phyloP scores from a whole-genome alignment of 495 filamentous ascomycete species.

The Podospora appendiculata region DNA sequence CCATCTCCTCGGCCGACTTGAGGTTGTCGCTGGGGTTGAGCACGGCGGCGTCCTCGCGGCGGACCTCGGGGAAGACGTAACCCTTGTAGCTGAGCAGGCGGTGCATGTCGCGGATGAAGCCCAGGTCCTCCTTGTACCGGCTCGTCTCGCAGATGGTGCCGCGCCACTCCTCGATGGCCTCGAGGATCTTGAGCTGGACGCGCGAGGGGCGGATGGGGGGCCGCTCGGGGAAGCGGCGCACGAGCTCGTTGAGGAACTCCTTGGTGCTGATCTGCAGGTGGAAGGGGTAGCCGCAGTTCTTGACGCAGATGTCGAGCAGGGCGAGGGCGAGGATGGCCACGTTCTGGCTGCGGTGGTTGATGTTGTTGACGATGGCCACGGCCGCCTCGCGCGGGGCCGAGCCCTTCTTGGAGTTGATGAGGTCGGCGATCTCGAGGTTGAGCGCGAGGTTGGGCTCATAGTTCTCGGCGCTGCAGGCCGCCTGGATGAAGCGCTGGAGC shows the following conservation, averaged over 20 bases:
- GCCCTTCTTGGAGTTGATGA: constrained; percentile 97
- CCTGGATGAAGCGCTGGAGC: constrained; percentile 89
- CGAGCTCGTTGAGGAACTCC: constrained; percentile 97
- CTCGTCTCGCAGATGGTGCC: constrained; percentile 97
- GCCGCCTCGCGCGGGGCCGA: constrained; percentile 94
- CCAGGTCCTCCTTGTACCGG: constrained; percentile 92
- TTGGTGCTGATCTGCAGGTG: constrained; percentile 98
- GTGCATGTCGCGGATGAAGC: constrained; percentile 97
- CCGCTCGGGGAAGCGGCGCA: constrained; percentile 89
- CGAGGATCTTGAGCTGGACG: constrained; percentile 86
- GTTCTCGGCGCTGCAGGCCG: constrained; percentile 91
- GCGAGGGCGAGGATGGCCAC: constrained; percentile 82
- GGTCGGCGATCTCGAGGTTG: constrained; percentile 91
- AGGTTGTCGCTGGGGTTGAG: constrained; percentile 95
- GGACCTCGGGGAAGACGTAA: constrained; percentile 87
- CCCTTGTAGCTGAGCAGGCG: constrained; percentile 92
- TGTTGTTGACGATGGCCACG: constrained; percentile 83
- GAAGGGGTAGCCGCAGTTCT: constrained; percentile 99
- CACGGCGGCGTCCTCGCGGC: constrained; percentile 90
- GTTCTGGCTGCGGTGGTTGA: constrained; percentile 95
- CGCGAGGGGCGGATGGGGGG: constrained; percentile 78
- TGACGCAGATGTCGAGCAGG: constrained; percentile 97
- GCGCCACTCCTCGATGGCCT: constrained; percentile 95
- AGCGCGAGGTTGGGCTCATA: constrained; percentile 96
- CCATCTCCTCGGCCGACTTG: constrained; percentile 97